Evolutionary conservation across 441 rosid genomes (phyloP), one percentile per base, ranked within the genome.

Genomic region (Adansonia grandidieri): DNA sequence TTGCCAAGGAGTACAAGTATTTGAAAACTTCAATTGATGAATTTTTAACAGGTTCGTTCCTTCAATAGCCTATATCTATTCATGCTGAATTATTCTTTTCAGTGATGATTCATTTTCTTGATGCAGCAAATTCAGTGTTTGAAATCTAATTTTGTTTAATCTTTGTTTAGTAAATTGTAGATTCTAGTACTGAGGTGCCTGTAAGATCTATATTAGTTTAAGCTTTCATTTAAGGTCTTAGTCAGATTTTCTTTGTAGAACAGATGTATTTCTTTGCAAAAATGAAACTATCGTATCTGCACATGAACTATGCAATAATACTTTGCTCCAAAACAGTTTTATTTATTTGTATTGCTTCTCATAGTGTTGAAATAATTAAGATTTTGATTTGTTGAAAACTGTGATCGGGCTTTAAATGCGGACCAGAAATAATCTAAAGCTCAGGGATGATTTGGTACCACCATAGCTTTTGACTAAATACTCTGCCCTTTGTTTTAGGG

Each of bases 1-100:
- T 88, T 79, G 85, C 87, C 53, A 77, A 89, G 82, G 96, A 93
- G 79, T 92, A 90, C 71, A 88, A 85, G 78, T 93, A 93, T 86
- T 84, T 95, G 76, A 95, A 90, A 79, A 80, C 78, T 78, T 93
- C 97, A 5, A 95, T 95, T 81, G 78, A 79, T 48, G 92, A 78
- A 63, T 92, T 84, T 79, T 87, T 93, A 67, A 90, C 96, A 73
- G 96, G 98, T 92, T 78, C 5, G 74, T 78, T 73, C 48, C 66
- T 17, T 77, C 32, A n/a, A 7, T 45, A 32, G 19, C 80, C 73
- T 76, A 28, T 66, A 48, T 20, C 63, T 73, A 48, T 69, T 68
- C 57, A 13, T n/a, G 44, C 63, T 37, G 50, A 72, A 32, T 54
- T 37, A 37, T 72, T 28, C 45, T 15, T 71, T 71, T 54, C 50